Base-by-base conservation (phyloP, 2,329 filamentous ascomycete genomes). In the Didymella keratinophila region DNA sequence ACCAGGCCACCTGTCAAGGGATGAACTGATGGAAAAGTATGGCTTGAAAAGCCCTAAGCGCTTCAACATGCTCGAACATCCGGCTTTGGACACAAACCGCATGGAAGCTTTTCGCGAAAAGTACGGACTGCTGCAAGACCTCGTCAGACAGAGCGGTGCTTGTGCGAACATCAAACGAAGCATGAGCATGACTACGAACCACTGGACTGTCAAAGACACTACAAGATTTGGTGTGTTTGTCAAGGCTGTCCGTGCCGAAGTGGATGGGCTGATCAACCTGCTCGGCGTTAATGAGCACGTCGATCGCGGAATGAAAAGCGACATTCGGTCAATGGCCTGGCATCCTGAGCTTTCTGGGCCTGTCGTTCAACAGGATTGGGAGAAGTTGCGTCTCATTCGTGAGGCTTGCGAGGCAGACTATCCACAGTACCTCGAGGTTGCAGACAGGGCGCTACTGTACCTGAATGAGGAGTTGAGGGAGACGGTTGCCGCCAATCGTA, bases 261-360 rank as follows among this genome's bases (percentile, higher is more conserved):
- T 82, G 5, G 79, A 82, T 54, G 72, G 70, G n/a, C 68, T 82
- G 43, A 78, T 82, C 39, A 66, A 73, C 11, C 65, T 81, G 32
- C 69, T 81, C 63, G 78, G 72, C 39, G 76, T 79, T 23, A 77
- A 80, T 61, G 77, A 80, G 46, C 71, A 76, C 39, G 76, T 82
- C 1, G 79, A 82, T 62, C 67, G 77, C 12, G 79, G 75, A 12
- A 78, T 79, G 66, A 71, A 75, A 34, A 76, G 77, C 60, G 80
- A 82, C 50, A 80, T 82, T 55, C 75, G 76, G 36, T 74, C 76
- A 12, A 78, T 82, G 67, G 80, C 78, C n/a, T 82, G 80, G 80
- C 80, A 82, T 64, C 73, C 81, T 2, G 79, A 81, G 51, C 71
- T 78, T 9, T 74, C 75, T 10, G 70, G 69, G 0, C 67, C 71